phyloP scores from a whole-genome alignment of 805 yeast genomes.

The fission yeast (Schizosaccharomyces pombe) region DNA sequence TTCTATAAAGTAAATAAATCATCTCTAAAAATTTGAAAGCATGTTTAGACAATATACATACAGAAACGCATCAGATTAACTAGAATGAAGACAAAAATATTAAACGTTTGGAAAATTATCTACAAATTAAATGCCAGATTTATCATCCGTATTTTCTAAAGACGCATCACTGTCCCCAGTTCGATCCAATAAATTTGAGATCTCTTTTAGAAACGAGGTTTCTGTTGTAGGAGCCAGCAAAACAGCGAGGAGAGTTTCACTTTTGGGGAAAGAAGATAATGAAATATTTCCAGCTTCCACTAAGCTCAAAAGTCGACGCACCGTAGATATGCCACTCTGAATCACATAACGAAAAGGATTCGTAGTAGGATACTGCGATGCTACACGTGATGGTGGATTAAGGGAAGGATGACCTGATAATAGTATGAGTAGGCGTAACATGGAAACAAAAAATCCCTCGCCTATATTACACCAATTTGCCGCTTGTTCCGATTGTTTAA shows the following conservation, averaged over 20 bases:
- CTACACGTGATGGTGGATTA: not conserved
- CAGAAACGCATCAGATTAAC: too few relatives aligned
- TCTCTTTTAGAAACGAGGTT: not conserved
- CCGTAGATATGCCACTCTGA: not conserved
- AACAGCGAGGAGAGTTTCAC: not conserved
- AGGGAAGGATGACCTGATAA: conserved; percentile 1
- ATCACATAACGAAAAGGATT: not conserved
- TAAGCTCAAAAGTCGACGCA: not conserved
- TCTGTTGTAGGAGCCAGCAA: not conserved
- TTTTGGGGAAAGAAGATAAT: not conserved
- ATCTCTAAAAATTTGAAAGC: too few relatives aligned
- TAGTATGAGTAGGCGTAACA: not conserved
- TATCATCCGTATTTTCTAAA: not conserved
- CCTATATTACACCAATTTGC: not conserved
- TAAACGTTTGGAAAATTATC: too few relatives aligned
- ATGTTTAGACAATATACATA: too few relatives aligned
- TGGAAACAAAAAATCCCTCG: not conserved
- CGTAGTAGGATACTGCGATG: not conserved
- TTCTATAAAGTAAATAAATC: too few relatives aligned
- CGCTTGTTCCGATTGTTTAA: not conserved
- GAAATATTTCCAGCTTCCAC: not conserved
- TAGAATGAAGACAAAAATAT: too few relatives aligned
- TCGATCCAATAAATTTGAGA: not conserved
- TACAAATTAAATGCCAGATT: not conserved
- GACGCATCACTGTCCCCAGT: not conserved